A percentile compares a stretch with the other conserved stretches of the same genome.
phyloP scores from a whole-genome alignment of 768 basidiomycete species.

The Lactifluus pinguis region DNA sequence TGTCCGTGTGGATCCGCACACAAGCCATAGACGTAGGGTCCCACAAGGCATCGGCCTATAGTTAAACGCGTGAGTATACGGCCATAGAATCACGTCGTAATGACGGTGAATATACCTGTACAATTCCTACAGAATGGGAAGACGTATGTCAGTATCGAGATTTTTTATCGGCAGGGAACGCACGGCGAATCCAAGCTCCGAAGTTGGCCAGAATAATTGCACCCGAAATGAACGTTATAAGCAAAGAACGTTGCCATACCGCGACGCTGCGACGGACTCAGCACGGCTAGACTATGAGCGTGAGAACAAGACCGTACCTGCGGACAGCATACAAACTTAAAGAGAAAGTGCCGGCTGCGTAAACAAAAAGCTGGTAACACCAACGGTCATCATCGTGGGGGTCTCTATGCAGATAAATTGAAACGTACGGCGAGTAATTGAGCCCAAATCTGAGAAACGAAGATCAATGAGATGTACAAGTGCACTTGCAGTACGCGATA shows the following conservation, averaged over 20 bases:
- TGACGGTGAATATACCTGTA: background rate
- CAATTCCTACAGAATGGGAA: background rate
- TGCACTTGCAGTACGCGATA: background rate
- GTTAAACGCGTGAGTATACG: background rate
- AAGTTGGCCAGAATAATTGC: background rate
- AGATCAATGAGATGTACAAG: background rate
- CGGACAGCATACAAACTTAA: conserved; percentile 13
- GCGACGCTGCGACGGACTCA: conserved; percentile 3
- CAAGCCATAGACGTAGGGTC: background rate
- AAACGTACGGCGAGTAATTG: conserved; percentile 5
- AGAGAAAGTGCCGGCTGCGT: conserved; percentile 3
- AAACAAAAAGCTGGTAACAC: conserved; percentile 5
- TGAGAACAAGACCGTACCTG: background rate
- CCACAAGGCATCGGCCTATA: conserved; percentile 2
- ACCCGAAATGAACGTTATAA: background rate
- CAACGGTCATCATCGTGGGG: background rate
- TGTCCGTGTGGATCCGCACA: background rate
- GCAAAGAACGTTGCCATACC: conserved; percentile 7
- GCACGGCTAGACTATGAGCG: background rate
- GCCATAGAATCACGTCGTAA: background rate
- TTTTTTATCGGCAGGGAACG: background rate
- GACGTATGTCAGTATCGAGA: background rate
- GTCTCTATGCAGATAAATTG: background rate
- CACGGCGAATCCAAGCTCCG: conserved; percentile 12
- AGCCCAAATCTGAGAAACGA: background rate